These are phyloP conservation scores for Penicillium robsamsonii DNA, from an alignment of 495 filamentous ascomycete genomes.

Conservation along the genomic window DNA sequence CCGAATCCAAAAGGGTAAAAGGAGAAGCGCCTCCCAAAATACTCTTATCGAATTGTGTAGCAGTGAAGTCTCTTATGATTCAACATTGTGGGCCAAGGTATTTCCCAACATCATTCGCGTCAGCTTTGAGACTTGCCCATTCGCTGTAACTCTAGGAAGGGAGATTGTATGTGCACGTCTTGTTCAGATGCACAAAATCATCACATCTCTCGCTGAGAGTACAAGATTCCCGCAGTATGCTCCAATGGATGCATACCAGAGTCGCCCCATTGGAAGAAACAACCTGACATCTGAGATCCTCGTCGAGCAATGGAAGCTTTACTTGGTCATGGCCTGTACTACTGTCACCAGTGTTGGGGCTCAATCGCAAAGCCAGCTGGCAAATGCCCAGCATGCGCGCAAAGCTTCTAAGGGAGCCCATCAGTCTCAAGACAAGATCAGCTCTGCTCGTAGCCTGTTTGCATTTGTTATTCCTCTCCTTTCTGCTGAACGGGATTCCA, in stretches of 20 bases:
- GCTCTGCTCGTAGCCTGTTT: slow-evolving; percentile 84
- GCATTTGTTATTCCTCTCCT: slow-evolving; percentile 86
- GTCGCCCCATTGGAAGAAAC: slow-evolving; percentile 50
- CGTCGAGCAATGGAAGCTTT: slow-evolving; percentile 98
- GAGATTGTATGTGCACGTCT: slow-evolving; percentile 90
- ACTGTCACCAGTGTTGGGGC: slow-evolving; percentile 84
- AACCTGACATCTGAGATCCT: slow-evolving; percentile 82
- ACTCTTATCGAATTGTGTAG: slow-evolving; percentile 91
- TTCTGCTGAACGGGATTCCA: slow-evolving; percentile 66
- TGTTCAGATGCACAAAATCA: slow-evolving; percentile 84
- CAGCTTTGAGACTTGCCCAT: slow-evolving; percentile 85
- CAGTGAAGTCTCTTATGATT: slow-evolving; percentile 92
- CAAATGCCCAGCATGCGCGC: slow-evolving; percentile 73
- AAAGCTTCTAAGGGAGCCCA: slow-evolving; percentile 76
- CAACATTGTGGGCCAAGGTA: slow-evolving; percentile 93
- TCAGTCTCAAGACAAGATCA: slow-evolving; percentile 73
- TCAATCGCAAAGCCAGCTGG: slow-evolving; percentile 55
- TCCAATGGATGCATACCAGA: slow-evolving; percentile 50
- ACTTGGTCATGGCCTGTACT: slow-evolving; percentile 94
- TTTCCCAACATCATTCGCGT: slow-evolving; percentile 94
- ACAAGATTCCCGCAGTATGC: slow-evolving; percentile 60
- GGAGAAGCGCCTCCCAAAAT: slow-evolving; percentile 77
- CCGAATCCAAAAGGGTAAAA: slow-evolving; percentile 84
- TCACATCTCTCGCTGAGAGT: slow-evolving; percentile 73
- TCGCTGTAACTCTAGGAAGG: slow-evolving; percentile 82